These are phyloP conservation scores for Quercus cerris DNA, from an alignment of 306 rosid genomes.

Conservation along the genomic window DNA sequence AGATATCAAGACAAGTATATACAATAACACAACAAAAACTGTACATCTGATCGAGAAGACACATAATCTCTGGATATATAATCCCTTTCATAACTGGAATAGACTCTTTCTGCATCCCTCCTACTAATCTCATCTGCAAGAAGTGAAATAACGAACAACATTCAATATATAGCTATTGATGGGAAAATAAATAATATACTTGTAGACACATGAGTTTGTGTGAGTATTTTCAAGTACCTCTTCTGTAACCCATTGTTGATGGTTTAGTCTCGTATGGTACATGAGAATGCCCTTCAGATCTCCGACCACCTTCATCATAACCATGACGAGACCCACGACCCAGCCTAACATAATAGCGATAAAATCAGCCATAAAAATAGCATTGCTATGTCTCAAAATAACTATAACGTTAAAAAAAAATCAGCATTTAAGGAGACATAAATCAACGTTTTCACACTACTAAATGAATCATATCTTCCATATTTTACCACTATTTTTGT, in stretches of 20 bases:
- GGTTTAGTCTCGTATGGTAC: background rate
- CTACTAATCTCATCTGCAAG: background rate
- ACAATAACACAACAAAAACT: background rate
- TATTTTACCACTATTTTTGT: background rate
- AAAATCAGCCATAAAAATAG: background rate
- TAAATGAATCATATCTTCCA: too few relatives aligned
- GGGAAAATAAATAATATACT: background rate
- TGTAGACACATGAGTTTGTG: background rate
- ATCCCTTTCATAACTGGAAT: background rate
- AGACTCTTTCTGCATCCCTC: background rate
- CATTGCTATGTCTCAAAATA: background rate
- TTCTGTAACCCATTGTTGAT: background rate
- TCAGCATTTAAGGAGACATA: background rate
- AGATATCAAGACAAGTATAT: background rate
- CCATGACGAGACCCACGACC: slow-evolving; percentile 1
- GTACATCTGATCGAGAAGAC: slow-evolving; percentile 1
- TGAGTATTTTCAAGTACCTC: background rate
- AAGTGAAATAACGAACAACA: background rate
- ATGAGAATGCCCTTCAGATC: slow-evolving; percentile 2
- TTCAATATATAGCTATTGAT: background rate
- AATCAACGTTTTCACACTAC: background rate
- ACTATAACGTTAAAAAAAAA: background rate
- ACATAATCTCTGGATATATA: background rate
- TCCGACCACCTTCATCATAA: background rate
- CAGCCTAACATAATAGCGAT: background rate